Base-by-base conservation (phyloP, 1,284 basidiomycete genomes). In the Tremellales sp. region DNA sequence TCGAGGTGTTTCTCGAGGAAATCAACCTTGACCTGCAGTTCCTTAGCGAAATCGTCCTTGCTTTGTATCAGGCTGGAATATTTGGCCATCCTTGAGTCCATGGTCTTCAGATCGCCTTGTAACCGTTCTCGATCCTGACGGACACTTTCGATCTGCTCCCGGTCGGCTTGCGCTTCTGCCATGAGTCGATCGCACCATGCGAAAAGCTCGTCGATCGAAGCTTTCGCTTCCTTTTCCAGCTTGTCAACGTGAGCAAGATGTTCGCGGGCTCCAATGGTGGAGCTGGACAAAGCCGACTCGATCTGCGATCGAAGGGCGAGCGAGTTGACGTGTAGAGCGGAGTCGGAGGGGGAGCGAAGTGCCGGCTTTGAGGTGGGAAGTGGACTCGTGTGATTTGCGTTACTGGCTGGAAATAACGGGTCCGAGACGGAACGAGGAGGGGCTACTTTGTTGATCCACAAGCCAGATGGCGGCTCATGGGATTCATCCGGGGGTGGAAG, bases 1-100 rank as follows among this genome's bases (percentile, higher is more conserved):
- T 36, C 34, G n/a, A 36, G n/a, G 16, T 36, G 34, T 18, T 18
- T 36, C 18, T 36, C n/a, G 22, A 36, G 34, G 34, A 36, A 36
- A 18, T 36, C 34, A 21, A 9, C 16, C 34, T 36, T 14, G 8
- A 9, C 22, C 18, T 18, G 8, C 9, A 36, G 34, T 8, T 36
- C 34, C n/a, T 8, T 18, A 9, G 22, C 22, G 34, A 36, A 9
- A 9, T 14, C 18, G n/a, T 36, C 34, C 16, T 36, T 14, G n/a
- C 16, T 36, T 18, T 9, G 8, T 9, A 36, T 18, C 9, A 36
- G 18, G n/a, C 22, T 14, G 9, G 34, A 9, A 9, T 36, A 16
- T 21, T 36, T 21, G 8, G 34, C 34, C 34, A 36, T 36, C 9
- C 34, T 14, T 16, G 34, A 16, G 18, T 36, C 34, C 9, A 36